Percentiles rank a stretch among this genome's conserved stretches.
phyloP scores from a whole-genome alignment of 345 rosid species.

The Gossypium sturtianum region DNA sequence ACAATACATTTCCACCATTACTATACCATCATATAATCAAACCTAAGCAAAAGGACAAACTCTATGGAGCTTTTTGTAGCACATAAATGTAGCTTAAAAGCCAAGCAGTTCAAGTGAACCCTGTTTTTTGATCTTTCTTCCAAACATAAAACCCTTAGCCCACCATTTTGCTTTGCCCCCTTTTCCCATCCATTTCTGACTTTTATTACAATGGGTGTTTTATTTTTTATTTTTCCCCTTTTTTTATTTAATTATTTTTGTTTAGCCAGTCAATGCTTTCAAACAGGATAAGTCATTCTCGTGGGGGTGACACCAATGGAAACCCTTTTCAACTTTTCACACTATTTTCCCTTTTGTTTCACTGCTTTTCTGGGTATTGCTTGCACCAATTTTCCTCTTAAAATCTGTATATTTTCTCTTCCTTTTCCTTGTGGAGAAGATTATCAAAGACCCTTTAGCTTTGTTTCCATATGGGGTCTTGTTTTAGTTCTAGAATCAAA shows the following conservation, averaged over 20 bases:
- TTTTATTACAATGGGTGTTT: not conserved
- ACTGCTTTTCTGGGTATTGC: not conserved
- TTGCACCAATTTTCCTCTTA: not conserved
- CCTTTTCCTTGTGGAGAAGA: not conserved
- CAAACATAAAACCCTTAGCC: conserved; percentile 13
- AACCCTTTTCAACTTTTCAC: conserved; percentile 23
- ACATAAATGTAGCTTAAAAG: no score
- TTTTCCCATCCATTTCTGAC: not conserved
- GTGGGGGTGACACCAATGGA: not conserved
- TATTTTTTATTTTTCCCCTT: not conserved
- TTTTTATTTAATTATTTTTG: not conserved
- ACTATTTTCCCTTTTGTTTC: conserved; percentile 9
- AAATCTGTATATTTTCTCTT: not conserved
- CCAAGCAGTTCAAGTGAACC: conserved; percentile 14
- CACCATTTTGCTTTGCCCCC: not conserved
- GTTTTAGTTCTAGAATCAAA: conserved; percentile 54
- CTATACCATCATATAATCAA: no score
- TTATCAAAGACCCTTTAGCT: not conserved
- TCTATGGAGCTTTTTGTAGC: no score
- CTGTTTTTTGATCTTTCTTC: conserved; percentile 18
- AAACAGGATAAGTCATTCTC: not conserved
- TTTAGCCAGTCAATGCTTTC: conserved; percentile 27
- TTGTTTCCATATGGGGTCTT: conserved; percentile 54
- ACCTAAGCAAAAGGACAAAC: no score
- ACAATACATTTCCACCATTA: no score